phyloP scores from a whole-genome alignment of 345 rosid genomes.

The Populus pruinosa region DNA sequence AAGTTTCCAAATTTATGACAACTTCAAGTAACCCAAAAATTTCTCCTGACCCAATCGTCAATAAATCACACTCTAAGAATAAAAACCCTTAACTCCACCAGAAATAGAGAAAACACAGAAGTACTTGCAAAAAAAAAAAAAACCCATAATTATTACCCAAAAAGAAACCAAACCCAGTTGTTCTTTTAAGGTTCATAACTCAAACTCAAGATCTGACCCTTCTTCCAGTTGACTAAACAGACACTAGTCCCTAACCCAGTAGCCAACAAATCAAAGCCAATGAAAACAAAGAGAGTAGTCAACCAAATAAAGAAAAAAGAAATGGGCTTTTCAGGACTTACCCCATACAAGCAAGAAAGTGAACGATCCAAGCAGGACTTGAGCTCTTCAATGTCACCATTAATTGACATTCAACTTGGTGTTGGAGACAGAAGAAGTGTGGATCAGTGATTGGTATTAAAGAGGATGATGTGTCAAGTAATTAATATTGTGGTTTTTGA shows the following conservation, averaged over 20 bases:
- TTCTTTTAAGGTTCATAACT: neutral
- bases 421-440: neutral
- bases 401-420: neutral
- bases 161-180: neutral
- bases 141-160: neutral
- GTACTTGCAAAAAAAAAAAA: neutral
- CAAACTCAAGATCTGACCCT: neutral
- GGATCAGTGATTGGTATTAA: neutral
- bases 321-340: slow-evolving; percentile 20
- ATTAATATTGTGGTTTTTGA: neutral
- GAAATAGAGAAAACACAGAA: neutral
- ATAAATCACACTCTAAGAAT: neutral
- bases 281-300: neutral
- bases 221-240: neutral
- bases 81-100: neutral
- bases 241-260: neutral
- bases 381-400: slow-evolving; percentile 40
- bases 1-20: neutral
- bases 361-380: slow-evolving; percentile 46
- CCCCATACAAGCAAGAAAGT: slow-evolving; percentile 58
- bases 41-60: neutral
- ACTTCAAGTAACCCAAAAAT: neutral
- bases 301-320: neutral
- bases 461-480: neutral
- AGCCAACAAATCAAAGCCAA: neutral